Evolutionary conservation across 345 rosid genomes (phyloP).

Genomic region (Psidium guajava): DNA sequence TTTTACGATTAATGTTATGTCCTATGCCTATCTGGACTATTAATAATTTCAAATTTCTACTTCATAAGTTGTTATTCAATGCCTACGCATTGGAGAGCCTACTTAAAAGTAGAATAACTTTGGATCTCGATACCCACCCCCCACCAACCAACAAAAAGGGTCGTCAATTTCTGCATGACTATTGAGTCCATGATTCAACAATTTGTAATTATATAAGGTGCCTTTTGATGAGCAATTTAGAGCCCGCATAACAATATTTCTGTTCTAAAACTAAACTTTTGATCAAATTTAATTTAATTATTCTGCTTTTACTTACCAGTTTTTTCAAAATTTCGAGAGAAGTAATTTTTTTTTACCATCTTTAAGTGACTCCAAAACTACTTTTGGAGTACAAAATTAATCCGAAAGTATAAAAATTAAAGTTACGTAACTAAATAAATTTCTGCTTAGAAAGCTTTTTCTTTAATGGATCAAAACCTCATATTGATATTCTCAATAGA

Average conservation of each 20-base stretch:
- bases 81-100: neutral
- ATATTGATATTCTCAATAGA: no score
- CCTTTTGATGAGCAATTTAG: neutral
- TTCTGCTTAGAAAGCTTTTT: neutral
- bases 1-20: no score
- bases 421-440: no score
- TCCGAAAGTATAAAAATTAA: no score
- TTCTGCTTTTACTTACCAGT: neutral
- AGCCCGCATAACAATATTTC: no score
- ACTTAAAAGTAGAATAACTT: neutral
- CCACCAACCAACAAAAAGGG: neutral
- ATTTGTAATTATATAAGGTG: neutral
- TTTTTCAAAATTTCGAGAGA: no score
- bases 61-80: neutral
- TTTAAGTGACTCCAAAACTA: no score
- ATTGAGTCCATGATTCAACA: neutral
- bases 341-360: no score
- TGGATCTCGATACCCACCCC: neutral
- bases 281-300: no score
- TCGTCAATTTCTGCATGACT: neutral
- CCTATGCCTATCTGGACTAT: fast-evolving
- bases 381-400: no score
- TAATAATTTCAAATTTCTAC: neutral
- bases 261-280: no score
- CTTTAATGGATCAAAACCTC: no score